Evolutionary conservation across 2,329 filamentous ascomycete species (phyloP).

Genomic region (Thelonectria rubi): DNA sequence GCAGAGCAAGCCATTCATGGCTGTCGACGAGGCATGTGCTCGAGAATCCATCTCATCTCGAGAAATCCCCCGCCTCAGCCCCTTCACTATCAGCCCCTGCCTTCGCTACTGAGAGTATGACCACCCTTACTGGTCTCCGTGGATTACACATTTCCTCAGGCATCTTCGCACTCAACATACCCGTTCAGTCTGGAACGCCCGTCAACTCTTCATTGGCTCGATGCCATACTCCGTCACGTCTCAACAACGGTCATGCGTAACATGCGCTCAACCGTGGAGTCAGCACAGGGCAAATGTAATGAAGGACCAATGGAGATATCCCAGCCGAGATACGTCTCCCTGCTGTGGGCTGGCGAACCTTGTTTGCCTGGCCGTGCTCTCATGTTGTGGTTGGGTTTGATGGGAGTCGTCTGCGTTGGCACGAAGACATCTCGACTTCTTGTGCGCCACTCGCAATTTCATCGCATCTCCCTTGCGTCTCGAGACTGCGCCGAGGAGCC

Average conservation of each 20-base stretch:
- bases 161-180: slow-evolving; percentile 8
- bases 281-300: slow-evolving; percentile 55
- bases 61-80: slow-evolving; percentile 23
- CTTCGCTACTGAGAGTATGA: slow-evolving; percentile 26
- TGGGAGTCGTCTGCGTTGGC: slow-evolving; percentile 23
- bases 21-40: slow-evolving; percentile 10
- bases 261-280: slow-evolving; percentile 62
- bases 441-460: slow-evolving; percentile 24
- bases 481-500: background rate
- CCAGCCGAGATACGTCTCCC: slow-evolving; percentile 50
- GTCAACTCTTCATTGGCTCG: slow-evolving; percentile 51
- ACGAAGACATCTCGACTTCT: slow-evolving; percentile 24
- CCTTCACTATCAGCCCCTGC: slow-evolving; percentile 26
- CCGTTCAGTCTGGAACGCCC: slow-evolving; percentile 25
- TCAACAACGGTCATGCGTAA: slow-evolving; percentile 63
- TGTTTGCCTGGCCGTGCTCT: slow-evolving; percentile 24
- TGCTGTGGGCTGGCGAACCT: slow-evolving; percentile 26
- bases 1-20: background rate
- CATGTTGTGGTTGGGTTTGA: slow-evolving; percentile 28
- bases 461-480: slow-evolving; percentile 14
- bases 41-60: slow-evolving; percentile 35
- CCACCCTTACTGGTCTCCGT: slow-evolving; percentile 33
- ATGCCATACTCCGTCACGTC: slow-evolving; percentile 42
- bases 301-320: slow-evolving; percentile 55
- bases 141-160: slow-evolving; percentile 25